Evolutionary conservation across 2,329 filamentous ascomycete species (phyloP).

Genomic region (Venturia aucupariae): DNA sequence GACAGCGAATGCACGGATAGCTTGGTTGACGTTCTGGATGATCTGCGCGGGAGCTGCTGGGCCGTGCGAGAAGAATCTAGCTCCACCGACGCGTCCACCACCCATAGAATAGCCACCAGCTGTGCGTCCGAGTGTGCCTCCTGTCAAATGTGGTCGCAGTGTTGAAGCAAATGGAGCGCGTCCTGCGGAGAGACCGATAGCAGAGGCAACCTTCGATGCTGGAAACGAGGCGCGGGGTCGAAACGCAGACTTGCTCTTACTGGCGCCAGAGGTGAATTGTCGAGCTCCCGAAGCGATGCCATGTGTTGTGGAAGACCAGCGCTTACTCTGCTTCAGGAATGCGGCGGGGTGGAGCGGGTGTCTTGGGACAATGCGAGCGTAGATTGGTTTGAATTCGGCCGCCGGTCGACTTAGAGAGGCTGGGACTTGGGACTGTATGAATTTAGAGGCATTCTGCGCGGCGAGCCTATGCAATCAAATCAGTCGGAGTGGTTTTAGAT

Average conservation of each 20-base stretch:
- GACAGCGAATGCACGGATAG: constrained; percentile 85
- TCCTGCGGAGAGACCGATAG: constrained; percentile 55
- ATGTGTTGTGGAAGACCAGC: constrained; percentile 52
- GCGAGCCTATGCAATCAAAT: constrained; percentile 37
- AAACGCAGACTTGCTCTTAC: constrained; percentile 22
- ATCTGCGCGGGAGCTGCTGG: constrained; percentile 82
- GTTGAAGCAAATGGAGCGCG: constrained; percentile 81
- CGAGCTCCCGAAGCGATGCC: constrained; percentile 42
- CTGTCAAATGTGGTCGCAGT: constrained; percentile 84
- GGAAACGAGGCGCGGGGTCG: constrained; percentile 46
- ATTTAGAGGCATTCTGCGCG: constrained; percentile 38
- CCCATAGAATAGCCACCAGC: constrained; percentile 82
- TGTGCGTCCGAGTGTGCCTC: constrained; percentile 72
- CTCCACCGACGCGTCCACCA: constrained; percentile 58
- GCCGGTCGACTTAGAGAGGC: constrained; percentile 32
- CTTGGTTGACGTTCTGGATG: constrained; percentile 88
- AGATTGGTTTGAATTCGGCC: constrained; percentile 48
- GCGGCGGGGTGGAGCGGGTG: constrained; percentile 55
- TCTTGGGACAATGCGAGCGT: constrained; percentile 46
- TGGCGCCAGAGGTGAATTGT: constrained; percentile 18
- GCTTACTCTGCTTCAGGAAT: constrained; percentile 53
- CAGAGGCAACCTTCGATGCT: constrained; percentile 46
- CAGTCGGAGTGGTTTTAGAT: no score
- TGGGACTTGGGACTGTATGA: constrained; percentile 36
- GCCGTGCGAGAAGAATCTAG: constrained; percentile 82